These are phyloP conservation scores for Myxozyma neglecta DNA, from an alignment of 805 yeast species.

Conservation along the genomic window DNA sequence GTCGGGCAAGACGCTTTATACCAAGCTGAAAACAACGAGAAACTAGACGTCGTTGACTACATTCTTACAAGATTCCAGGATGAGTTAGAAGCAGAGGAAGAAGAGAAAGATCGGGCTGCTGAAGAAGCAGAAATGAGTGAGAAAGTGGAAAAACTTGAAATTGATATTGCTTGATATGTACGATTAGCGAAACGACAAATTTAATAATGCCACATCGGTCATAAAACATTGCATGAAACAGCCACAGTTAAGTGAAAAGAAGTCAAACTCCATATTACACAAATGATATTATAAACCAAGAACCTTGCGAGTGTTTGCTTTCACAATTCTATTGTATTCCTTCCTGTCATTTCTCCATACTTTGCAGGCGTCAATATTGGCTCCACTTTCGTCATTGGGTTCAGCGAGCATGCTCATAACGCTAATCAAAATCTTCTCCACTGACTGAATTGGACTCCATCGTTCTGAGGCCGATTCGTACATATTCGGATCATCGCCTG, in stretches of 20 bases:
- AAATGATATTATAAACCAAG: constrained; percentile 55
- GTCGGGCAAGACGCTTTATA: constrained; percentile 80
- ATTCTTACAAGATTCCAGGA: constrained; percentile 69
- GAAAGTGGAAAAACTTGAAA: constrained; percentile 9
- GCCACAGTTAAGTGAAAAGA: neutral
- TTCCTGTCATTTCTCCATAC: constrained; percentile 85
- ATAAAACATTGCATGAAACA: no score
- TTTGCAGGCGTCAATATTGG: constrained; percentile 77
- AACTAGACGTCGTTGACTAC: constrained; percentile 75
- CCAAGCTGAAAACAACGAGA: constrained; percentile 81
- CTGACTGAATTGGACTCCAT: constrained; percentile 97
- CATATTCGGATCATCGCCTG: constrained; percentile 96
- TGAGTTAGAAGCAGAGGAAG: constrained; percentile 54
- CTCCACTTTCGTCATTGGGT: constrained; percentile 95
- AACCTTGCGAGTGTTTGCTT: constrained; percentile 64
- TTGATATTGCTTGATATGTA: neutral
- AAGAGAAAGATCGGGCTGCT: constrained; percentile 35
- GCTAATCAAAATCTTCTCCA: constrained; percentile 90
- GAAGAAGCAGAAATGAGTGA: constrained; percentile 2
- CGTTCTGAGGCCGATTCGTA: constrained; percentile 94
- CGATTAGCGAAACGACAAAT: no score
- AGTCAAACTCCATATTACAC: neutral
- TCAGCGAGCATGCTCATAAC: constrained; percentile 96
- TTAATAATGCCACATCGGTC: no score
- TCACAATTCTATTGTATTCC: constrained; percentile 65